Base-by-base conservation (phyloP, 164 flowering plant genomes). In the Euptelea pleiosperma region DNA sequence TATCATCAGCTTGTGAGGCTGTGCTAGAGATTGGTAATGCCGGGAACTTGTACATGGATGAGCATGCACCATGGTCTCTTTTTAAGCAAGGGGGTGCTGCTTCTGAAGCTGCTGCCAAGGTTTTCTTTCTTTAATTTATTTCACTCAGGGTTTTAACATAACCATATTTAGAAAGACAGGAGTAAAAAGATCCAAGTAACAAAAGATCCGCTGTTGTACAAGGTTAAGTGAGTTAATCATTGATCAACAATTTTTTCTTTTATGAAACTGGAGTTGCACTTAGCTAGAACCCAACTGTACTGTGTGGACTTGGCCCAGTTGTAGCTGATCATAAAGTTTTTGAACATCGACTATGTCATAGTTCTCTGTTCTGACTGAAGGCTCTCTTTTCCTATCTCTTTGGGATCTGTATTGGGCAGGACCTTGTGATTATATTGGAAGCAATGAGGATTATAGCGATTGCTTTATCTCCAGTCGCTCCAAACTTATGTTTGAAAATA, bases 71-170 rank as follows among this genome's bases (percentile, higher is more conserved):
- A 36, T 93, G 99, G 99, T 81, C 87, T 63, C 90, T 73, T 60
- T 87, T 93, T 64, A 93, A 86, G 75, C 70, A 82, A 73, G 97
- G 97, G 45, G 97, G 82, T 60, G 77, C 73, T 72, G 78, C 89
- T 67, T 78, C 87, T 58, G 89, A 86, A 77, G 75, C 85, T 74
- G 99, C 97, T 65, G 78, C 88, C 28, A 89, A 89, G 98, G 98
- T 93, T 45, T n/a, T 43, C 42, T 51, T 28, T 39, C 28, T 51
- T 50, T 35, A 1, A 14, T 19, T 6, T 18, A 14, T 22, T 39
- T 33, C 11, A 18, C 8, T 19, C n/a, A n/a, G n/a, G n/a, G n/a
- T n/a, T n/a, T n/a, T n/a, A n/a, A n/a, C n/a, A n/a, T n/a, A n/a
- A n/a, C n/a, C n/a, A n/a, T n/a, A n/a, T n/a, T n/a, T n/a, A n/a